Percentiles rank a stretch among this genome's conserved stretches.
These are phyloP conservation scores for Drechmeria coniospora DNA, from an alignment of 2,329 filamentous ascomycete species.

Conservation along the genomic window DNA sequence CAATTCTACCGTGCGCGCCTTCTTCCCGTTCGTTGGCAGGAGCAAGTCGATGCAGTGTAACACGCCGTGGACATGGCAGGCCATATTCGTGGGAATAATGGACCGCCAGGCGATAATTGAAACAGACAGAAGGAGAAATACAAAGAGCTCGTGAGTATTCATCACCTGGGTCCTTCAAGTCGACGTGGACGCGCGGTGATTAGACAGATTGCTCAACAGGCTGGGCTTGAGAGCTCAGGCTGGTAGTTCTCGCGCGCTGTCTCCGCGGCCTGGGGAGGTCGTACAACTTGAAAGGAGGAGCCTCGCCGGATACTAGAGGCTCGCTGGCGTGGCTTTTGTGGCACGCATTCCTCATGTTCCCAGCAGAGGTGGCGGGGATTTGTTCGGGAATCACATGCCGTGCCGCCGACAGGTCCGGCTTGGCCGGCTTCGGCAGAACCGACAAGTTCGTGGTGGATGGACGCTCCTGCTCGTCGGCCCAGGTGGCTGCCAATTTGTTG, in stretches of 20 bases:
- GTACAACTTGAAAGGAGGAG: constrained; percentile 13
- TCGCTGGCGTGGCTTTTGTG: constrained; percentile 24
- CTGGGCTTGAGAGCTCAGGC: constrained; percentile 23
- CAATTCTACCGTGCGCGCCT: too few species aligned
- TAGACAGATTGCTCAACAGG: constrained; percentile 32
- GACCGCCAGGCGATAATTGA: too few species aligned
- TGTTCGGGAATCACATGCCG: constrained; percentile 20
- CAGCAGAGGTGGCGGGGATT: constrained; percentile 11
- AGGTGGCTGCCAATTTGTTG: constrained; percentile 17
- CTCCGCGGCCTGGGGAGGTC: constrained; percentile 17
- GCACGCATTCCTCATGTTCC: constrained; percentile 9
- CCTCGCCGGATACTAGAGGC: constrained; percentile 16
- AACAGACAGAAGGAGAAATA: too few species aligned
- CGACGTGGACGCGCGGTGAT: constrained; percentile 23
- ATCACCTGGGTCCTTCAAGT: constrained; percentile 17
- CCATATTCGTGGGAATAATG: too few species aligned
- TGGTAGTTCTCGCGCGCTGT: constrained; percentile 29
- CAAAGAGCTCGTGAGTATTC: constrained; percentile 5
- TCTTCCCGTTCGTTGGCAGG: too few species aligned
- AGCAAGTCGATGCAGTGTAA: too few species aligned
- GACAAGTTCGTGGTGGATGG: constrained; percentile 11
- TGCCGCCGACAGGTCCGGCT: constrained; percentile 9
- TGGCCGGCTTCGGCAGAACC: constrained; percentile 7
- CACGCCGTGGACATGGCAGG: too few species aligned
- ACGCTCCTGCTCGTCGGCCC: constrained; percentile 17